These are phyloP conservation scores for Sugiyamaella grinbergsii DNA, from an alignment of 1,139 yeast species.

Conservation along the genomic window DNA sequence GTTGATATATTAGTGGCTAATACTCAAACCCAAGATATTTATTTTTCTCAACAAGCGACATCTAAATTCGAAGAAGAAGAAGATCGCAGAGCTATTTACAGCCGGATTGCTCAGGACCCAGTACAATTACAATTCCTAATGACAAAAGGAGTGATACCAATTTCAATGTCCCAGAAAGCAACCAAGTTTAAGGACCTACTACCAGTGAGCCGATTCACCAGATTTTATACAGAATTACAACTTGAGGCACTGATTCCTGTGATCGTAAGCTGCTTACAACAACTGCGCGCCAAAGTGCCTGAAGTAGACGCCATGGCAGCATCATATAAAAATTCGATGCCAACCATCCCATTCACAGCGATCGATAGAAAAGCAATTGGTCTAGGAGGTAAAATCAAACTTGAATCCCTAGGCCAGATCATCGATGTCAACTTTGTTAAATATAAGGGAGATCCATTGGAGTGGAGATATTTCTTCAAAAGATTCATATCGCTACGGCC, in stretches of 20 bases:
- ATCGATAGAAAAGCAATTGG: conserved; percentile 52
- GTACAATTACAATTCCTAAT: conserved; percentile 52
- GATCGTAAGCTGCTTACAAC: conserved; percentile 46
- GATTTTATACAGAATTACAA: conserved; percentile 51
- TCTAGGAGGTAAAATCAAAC: conserved; percentile 52
- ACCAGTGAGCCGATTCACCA: conserved; percentile 50
- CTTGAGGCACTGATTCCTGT: conserved; percentile 49
- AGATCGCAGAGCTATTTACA: conserved; percentile 45
- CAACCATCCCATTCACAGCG: conserved; percentile 47
- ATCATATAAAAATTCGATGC: conserved; percentile 19
- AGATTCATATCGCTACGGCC: conserved; percentile 55
- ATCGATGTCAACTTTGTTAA: conserved; percentile 53
- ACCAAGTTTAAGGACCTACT: conserved; percentile 39
- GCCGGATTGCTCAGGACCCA: conserved; percentile 50
- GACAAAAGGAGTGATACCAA: conserved; percentile 31
- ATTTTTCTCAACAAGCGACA: conserved; percentile 28
- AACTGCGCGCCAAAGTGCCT: conserved; percentile 44
- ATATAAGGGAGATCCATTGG: conserved; percentile 63
- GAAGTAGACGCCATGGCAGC: conserved; percentile 28
- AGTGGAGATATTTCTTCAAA: conserved; percentile 66
- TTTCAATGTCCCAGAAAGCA: conserved; percentile 39
- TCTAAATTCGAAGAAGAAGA: conserved; percentile 18
- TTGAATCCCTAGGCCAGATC: conserved; percentile 37
- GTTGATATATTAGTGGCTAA: conserved; percentile 10
- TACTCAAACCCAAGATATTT: conserved; percentile 14